Percentiles rank a stretch among this genome's conserved stretches.
These are phyloP conservation scores for Cladosporium sp. DNA, from an alignment of 2,329 filamentous ascomycete species.

Conservation along the genomic window DNA sequence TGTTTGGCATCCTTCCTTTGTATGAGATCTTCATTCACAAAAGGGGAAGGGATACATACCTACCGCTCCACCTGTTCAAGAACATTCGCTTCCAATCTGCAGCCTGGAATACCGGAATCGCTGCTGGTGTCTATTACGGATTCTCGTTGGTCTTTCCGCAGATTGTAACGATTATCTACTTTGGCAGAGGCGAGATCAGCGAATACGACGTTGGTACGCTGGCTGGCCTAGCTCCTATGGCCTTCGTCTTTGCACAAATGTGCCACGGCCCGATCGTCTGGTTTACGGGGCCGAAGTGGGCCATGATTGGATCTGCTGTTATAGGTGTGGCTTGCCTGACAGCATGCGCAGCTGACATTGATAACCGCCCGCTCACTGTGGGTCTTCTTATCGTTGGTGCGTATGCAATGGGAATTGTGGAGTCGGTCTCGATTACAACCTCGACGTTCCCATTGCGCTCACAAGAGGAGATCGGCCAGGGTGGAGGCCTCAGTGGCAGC, in stretches of 20 bases:
- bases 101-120: constrained; percentile 23
- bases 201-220: constrained; percentile 23
- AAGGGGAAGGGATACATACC: constrained; percentile 21
- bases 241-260: constrained; percentile 26
- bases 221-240: constrained; percentile 23
- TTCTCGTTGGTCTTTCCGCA: constrained; percentile 23
- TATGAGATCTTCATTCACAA: constrained; percentile 23
- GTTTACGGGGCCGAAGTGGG: constrained; percentile 23
- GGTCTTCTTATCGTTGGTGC: constrained; percentile 21
- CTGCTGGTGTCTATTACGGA: constrained; percentile 24
- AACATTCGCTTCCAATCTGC: constrained; percentile 24
- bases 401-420: constrained; percentile 23
- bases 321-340: constrained; percentile 21
- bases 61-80: constrained; percentile 26
- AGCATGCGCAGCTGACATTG: constrained; percentile 19
- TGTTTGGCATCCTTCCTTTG: constrained; percentile 21
- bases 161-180: constrained; percentile 23
- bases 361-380: constrained; percentile 19
- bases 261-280: constrained; percentile 24
- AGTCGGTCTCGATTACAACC: constrained; percentile 22
- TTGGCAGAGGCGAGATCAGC: constrained; percentile 22
- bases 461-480: constrained; percentile 25
- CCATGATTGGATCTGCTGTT: constrained; percentile 23
- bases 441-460: constrained; percentile 24
- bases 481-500: constrained; percentile 21